phyloP scores from a whole-genome alignment of 352 stramenopile species.

The Globisporangium irregulare region DNA sequence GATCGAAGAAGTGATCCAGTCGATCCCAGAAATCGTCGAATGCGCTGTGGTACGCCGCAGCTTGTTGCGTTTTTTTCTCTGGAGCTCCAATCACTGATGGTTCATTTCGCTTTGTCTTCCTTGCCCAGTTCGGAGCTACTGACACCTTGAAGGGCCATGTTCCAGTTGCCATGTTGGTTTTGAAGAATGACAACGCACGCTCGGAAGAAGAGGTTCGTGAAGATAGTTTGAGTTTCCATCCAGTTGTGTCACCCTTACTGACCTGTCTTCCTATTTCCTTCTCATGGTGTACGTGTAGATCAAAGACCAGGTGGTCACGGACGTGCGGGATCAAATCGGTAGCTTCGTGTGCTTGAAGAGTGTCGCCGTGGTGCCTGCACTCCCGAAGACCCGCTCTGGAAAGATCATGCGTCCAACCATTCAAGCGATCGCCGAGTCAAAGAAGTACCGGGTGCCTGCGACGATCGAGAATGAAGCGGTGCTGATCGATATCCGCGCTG shows the following conservation, averaged over 20 bases:
- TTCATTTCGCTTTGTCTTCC: background rate
- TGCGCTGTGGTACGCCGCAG: conserved; percentile 66
- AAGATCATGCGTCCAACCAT: conserved; percentile 39
- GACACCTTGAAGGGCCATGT: conserved; percentile 30
- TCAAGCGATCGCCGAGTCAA: conserved; percentile 35
- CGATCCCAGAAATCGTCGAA: conserved; percentile 83
- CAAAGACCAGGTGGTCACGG: conserved; percentile 22
- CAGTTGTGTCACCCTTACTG: background rate
- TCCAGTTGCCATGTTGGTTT: conserved; percentile 30
- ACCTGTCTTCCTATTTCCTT: background rate
- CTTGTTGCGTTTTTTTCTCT: background rate
- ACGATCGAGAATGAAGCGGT: conserved; percentile 45
- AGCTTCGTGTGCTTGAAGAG: conserved; percentile 34
- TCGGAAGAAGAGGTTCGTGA: conserved; percentile 23
- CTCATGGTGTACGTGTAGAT: conserved; percentile 10
- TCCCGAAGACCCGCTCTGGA: conserved; percentile 33
- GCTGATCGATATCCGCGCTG: conserved; percentile 25
- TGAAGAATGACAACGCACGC: conserved; percentile 24
- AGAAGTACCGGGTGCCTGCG: conserved; percentile 32
- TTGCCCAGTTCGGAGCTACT: conserved; percentile 18
- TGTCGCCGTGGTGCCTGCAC: conserved; percentile 23
- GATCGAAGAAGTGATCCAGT: conserved; percentile 88
- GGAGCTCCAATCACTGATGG: background rate
- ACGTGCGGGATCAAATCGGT: conserved; percentile 26
- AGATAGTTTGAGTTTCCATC: background rate